Base-by-base conservation (phyloP, 257 asterid species). In the Pogostemon cablin region DNA sequence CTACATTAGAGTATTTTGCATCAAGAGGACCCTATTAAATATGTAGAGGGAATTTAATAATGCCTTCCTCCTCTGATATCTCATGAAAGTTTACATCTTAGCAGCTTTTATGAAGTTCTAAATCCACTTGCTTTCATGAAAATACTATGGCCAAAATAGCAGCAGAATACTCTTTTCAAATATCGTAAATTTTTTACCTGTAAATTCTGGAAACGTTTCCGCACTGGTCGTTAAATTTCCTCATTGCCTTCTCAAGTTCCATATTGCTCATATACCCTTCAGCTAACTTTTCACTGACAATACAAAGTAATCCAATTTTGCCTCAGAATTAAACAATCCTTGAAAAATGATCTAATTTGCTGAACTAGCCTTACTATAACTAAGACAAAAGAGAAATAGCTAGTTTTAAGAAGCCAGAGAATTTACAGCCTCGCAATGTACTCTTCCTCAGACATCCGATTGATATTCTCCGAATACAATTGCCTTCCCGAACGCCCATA, bases 251-350 rank as follows among this genome's bases (percentile, higher is more conserved):
- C 90, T 93, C 96, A 43, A 93, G 90, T 71, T 89, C 98, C 66
- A 86, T 65, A 76, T 93, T 93, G 68, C 83, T 88, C 97, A 87
- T 93, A 79, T 93, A 93, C 62, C 96, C 98, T 71, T 79, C 75
- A 25, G 98, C 90, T 81, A 91, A 85, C 64, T 80, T 81, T 72
- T 93, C 96, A 15, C 98, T 93, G 73, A 80, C 48, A 52, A 69
- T 39, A 42, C 12, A 54, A 11, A 42, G 25, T 20, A 35, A 25
- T 63, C 57, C 46, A 11, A 32, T 34, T 15, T 65, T 54, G 72
- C n/a, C 34, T 58, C 70, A 68, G 37, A 59, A 9, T 41, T 32
- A 66, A 41, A 10, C 38, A 50, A 5, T 9, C 32, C 38, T 20
- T 35, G 38, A 25, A 11, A 60, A 68, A 11, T 40, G 44, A 6